Conservation (phyloP, 768 basidiomycete genomes). For the Suillus fuscotomentosus region DNA sequence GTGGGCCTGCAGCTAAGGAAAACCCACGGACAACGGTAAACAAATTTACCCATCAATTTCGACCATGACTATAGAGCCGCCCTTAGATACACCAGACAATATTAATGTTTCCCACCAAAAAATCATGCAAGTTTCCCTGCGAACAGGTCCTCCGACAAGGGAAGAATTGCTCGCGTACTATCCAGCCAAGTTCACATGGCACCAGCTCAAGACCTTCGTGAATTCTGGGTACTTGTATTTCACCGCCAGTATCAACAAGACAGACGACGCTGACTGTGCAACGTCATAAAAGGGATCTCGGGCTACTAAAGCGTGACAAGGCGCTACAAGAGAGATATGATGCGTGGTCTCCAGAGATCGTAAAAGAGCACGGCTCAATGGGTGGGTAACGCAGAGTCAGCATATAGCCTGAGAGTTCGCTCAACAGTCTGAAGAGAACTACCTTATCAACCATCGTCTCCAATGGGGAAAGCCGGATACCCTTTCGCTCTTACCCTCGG, state of each 20-base stretch:
- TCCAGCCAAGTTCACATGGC: slow-evolving; percentile 75
- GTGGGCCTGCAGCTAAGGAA: too few relatives aligned
- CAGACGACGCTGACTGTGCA: neutral
- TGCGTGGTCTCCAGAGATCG: slow-evolving; percentile 54
- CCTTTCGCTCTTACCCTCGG: slow-evolving; percentile 57
- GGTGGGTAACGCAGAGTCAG: slow-evolving; percentile 41
- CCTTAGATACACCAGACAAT: neutral
- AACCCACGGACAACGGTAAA: too few relatives aligned
- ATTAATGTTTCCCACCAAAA: neutral
- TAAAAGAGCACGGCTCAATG: slow-evolving; percentile 59
- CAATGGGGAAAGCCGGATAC: slow-evolving; percentile 76
- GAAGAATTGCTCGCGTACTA: slow-evolving; percentile 69
- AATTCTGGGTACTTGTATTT: slow-evolving; percentile 62
- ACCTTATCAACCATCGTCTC: slow-evolving; percentile 64
- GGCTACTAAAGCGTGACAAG: slow-evolving; percentile 72
- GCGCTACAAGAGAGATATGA: slow-evolving; percentile 67
- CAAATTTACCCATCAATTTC: neutral
- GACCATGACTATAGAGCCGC: slow-evolving; percentile 9
- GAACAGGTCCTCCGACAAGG: slow-evolving; percentile 63
- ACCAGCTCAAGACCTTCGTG: slow-evolving; percentile 71
- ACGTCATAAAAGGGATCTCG: slow-evolving; percentile 58
- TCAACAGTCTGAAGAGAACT: slow-evolving; percentile 50
- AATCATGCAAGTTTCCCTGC: slow-evolving; percentile 33
- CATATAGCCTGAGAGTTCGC: neutral
- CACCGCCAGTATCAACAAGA: neutral